A percentile compares a stretch with the other conserved stretches of the same genome.
phyloP scores from a whole-genome alignment of 352 stramenopile species.

The Pythium oligandrum region DNA sequence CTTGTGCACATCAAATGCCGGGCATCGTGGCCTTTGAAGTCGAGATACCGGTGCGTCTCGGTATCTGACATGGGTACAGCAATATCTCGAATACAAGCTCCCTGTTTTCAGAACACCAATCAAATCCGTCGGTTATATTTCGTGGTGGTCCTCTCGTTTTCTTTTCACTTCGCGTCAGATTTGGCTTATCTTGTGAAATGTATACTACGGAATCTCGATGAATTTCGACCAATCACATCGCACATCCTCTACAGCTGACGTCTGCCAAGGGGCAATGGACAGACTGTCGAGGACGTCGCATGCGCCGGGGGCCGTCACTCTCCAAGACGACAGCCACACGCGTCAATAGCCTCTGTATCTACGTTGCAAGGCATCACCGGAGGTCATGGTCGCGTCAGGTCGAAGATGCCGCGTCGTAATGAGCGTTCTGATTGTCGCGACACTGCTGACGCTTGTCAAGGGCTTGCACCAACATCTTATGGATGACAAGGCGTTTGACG shows the following conservation, averaged over 20 bases:
- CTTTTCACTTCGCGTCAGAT: too few species aligned
- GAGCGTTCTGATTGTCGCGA: conserved; percentile 1
- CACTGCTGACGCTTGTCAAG: conserved; percentile 11
- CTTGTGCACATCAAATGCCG: too few species aligned
- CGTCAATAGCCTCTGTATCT: neutral
- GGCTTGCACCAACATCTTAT: conserved; percentile 28
- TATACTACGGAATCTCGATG: too few species aligned
- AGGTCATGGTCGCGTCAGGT: too few species aligned
- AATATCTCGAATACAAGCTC: neutral
- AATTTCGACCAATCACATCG: too few species aligned
- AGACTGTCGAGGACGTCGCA: too few species aligned
- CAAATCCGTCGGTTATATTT: neutral
- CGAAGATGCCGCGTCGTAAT: neutral
- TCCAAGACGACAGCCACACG: neutral
- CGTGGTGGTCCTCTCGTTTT: too few species aligned
- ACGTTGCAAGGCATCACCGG: neutral
- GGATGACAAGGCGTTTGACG: conserved; percentile 28
- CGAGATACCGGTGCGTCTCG: neutral
- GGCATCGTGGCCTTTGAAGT: neutral
- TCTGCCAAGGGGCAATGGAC: too few species aligned
- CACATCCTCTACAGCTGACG: too few species aligned
- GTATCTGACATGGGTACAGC: neutral
- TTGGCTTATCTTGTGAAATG: too few species aligned
- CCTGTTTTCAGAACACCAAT: neutral
- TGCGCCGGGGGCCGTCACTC: too few species aligned